A percentile compares a stretch with the other conserved stretches of the same genome.
Evolutionary conservation across 2,329 filamentous ascomycete species (phyloP).

Genomic region (Pseudogymnoascus sp.): DNA sequence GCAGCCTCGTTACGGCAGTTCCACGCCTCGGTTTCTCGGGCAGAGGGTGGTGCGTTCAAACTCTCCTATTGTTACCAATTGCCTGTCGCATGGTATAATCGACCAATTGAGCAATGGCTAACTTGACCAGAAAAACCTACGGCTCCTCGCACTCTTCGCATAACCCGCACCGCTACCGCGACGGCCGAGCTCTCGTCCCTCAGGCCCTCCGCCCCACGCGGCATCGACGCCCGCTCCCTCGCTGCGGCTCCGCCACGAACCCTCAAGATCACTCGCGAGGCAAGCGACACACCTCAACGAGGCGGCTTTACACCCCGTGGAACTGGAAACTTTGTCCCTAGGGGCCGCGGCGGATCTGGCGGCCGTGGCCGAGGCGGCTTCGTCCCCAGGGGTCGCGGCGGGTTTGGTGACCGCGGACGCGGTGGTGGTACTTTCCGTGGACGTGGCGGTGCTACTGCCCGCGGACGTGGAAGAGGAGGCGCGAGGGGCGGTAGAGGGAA

Average conservation of each 20-base stretch:
- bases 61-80: neutral
- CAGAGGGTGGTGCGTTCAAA: slow-evolving; percentile 7
- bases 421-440: slow-evolving; percentile 10
- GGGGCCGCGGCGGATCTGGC: neutral
- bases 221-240: slow-evolving; percentile 27
- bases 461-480: slow-evolving; percentile 28
- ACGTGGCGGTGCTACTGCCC: slow-evolving; percentile 11
- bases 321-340: neutral
- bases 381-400: neutral
- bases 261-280: slow-evolving; percentile 13
- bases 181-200: slow-evolving; percentile 23
- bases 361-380: neutral
- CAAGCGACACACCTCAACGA: neutral
- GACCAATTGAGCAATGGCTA: neutral
- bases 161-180: slow-evolving; percentile 12
- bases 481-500: slow-evolving; percentile 33
- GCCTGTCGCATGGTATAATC: neutral
- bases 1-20: slow-evolving; percentile 26
- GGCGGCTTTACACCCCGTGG: neutral
- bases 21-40: slow-evolving; percentile 20
- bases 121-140: neutral
- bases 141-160: slow-evolving; percentile 2
- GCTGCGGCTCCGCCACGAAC: slow-evolving; percentile 20
- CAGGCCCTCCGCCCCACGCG: slow-evolving; percentile 16
- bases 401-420: slow-evolving; percentile 7